Percentiles rank a stretch among this genome's conserved stretches.
These are phyloP conservation scores for Selenicereus undatus DNA, from an alignment of 148 eudicot species.

Conservation along the genomic window DNA sequence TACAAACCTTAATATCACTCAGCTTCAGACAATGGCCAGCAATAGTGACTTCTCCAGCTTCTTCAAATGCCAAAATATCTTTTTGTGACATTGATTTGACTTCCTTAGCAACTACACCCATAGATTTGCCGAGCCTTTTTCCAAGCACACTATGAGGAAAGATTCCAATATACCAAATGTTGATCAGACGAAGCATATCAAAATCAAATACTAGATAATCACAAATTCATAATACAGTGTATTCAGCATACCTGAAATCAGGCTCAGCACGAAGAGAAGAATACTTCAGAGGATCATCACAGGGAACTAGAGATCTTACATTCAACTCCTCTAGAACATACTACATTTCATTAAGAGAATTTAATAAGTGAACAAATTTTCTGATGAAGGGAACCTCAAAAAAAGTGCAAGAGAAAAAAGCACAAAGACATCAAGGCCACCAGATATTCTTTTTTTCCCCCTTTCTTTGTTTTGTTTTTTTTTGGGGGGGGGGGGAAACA, in stretches of 20 bases:
- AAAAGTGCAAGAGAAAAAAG: neutral
- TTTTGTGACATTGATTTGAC: constrained; percentile 87
- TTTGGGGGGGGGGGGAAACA: too few species aligned
- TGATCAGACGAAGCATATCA: constrained; percentile 9
- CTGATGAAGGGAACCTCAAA: neutral
- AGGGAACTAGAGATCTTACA: constrained; percentile 68
- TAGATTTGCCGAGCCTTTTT: constrained; percentile 84
- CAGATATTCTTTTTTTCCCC: neutral
- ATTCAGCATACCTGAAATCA: constrained; percentile 65
- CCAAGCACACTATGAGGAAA: constrained; percentile 61
- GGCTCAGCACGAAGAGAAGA: constrained; percentile 95
- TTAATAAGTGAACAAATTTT: neutral
- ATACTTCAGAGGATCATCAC: constrained; percentile 74
- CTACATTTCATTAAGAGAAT: constrained; percentile 31
- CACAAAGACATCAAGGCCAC: neutral
- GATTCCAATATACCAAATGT: constrained; percentile 5
- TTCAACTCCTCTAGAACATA: constrained; percentile 90
- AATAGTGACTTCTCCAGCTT: constrained; percentile 70
- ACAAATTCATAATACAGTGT: neutral
- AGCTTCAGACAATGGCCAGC: constrained; percentile 62
- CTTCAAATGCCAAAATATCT: constrained; percentile 76
- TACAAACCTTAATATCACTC: constrained; percentile 69
- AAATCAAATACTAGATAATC: neutral
- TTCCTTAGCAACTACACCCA: constrained; percentile 84
- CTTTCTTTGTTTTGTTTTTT: too few species aligned